Evolutionary conservation across 2,329 filamentous ascomycete genomes (phyloP).

Genomic region (Aspergillus neotritici): DNA sequence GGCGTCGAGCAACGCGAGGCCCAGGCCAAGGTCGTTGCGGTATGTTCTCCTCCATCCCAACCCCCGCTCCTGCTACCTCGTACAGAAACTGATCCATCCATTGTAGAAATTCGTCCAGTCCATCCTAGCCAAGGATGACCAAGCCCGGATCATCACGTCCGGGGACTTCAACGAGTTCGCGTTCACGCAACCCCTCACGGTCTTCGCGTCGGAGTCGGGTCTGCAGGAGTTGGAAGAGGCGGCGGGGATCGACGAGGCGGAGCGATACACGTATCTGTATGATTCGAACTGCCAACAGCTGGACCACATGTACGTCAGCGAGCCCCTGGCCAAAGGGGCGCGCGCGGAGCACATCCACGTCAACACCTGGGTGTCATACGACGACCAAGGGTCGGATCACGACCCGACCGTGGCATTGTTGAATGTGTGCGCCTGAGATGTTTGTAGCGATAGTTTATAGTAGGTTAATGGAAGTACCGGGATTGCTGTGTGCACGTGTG

Average conservation of each 20-base stretch:
- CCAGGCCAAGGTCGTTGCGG: slow-evolving; percentile 56
- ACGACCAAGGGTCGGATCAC: slow-evolving; percentile 59
- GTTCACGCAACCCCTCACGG: slow-evolving; percentile 55
- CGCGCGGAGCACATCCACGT: slow-evolving; percentile 61
- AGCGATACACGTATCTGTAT: slow-evolving; percentile 67
- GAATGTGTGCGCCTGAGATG: slow-evolving; percentile 49
- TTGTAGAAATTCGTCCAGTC: slow-evolving; percentile 49
- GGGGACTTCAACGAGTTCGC: slow-evolving; percentile 71
- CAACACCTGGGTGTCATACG: slow-evolving; percentile 60
- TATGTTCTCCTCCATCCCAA: slow-evolving; percentile 29
- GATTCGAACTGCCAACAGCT: slow-evolving; percentile 65
- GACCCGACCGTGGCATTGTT: slow-evolving; percentile 62
- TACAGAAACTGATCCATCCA: background rate
- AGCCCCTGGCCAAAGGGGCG: slow-evolving; percentile 40
- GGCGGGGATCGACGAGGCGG: slow-evolving; percentile 45
- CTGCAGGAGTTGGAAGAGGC: slow-evolving; percentile 60
- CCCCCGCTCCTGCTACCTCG: background rate
- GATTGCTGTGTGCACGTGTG: too few species aligned
- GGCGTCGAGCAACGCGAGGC: slow-evolving; percentile 52
- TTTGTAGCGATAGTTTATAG: background rate
- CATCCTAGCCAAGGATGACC: slow-evolving; percentile 53
- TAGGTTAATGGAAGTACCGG: too few species aligned
- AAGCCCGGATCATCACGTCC: slow-evolving; percentile 54
- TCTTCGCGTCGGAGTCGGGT: slow-evolving; percentile 50
- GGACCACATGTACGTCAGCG: slow-evolving; percentile 64